Base-by-base conservation (phyloP, 164 flowering plant species). In the Umbilicus rupestris region DNA sequence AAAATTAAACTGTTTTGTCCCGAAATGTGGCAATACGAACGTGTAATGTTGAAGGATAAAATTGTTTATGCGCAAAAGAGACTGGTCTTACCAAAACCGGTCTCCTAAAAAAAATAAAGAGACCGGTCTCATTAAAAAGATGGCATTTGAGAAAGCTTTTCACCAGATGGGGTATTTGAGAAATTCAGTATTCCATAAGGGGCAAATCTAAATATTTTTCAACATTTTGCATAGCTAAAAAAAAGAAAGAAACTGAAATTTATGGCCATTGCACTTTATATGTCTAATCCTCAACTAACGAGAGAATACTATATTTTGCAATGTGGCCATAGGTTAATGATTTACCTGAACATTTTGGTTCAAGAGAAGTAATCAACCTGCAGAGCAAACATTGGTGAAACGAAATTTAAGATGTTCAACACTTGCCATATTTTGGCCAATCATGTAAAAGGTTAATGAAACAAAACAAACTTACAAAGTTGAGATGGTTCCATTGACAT, bases 281-380 rank as follows among this genome's bases (percentile, higher is more conserved):
- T 20, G 42, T 31, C 39, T 28, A 19, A 16, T 37, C 31, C 14
- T 46, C 37, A 69, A n/a, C 15, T 26, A 59, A 10, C 24, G 9
- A 47, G 41, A 28, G 2, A 28, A 26, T 33, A 49, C 29, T 5
- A 8, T 20, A n/a, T 22, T 35, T 44, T 12, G 30, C 7, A 17
- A 20, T 58, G 10, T 44, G 24, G 35, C n/a, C n/a, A 5, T 50
- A n/a, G 6, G 50, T 28, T 22, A 55, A 31, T 26, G 62, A 39
- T 81, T n/a, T 78, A 91, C 99, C 99, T 74, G 97, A 95, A 77
- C 97, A 94, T 57, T 86, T 88, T 73, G 99, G 97, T 74, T 89
- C 96, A 58, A 91, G 94, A 77, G 88, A 82, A n/a, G 80, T 66
- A 10, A 90, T 82, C 78, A 91, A 74, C 78, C 99, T 91, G 87